Evolutionary conservation across 2,329 filamentous ascomycete genomes (phyloP), one percentile per base, ranked within the genome.

Genomic region (Trichoderma koningiopsis): DNA sequence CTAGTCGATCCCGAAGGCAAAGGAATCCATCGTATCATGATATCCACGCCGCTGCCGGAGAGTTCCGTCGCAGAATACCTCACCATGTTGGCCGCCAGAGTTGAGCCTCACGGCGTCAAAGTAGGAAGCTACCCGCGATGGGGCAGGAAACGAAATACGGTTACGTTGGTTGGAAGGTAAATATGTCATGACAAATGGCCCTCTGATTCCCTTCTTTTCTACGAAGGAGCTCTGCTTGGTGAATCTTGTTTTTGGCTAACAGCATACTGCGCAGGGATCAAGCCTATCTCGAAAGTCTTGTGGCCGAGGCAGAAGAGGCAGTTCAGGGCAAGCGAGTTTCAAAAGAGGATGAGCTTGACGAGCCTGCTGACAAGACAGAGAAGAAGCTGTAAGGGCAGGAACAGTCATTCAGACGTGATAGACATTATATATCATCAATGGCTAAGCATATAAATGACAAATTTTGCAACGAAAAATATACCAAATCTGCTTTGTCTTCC

Each of bases 91-190:
- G 92, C 94, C 5, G 86, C 83, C 33, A 88, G 88, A 78, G 91
- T 94, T 27, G 91, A 89, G 77, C 83, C 88, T 0, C 89, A 87
- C 75, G 94, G 93, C 3, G 87, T 98, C 75, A 98, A 98, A 82
- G 93, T 98, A 19, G 96, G 96, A 58, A 97, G 93, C 80, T 98
- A 99, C 80, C 96, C 96, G 43, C 85, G 93, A 68, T 97, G 94
- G 94, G 93, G 92, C 5, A 95, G 93, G 84, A 88, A 89, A 75
- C 86, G 86, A 72, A 98, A 98, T 80, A 96, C 94, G 0, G 93
- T 98, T 59, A 97, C 95, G 13, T 83, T 99, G 65, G 94, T 97
- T 24, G 88, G 88, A 73, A 83, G 81, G 84, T 87, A 76, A 74
- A 81, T 65, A n/a, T 24, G 2, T 11, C 31, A 10, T 29, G 2